Evolutionary conservation across 108 stramenopile genomes (phyloP), one percentile per base, ranked within the genome.

Genomic region (Skeletonema potamos): DNA sequence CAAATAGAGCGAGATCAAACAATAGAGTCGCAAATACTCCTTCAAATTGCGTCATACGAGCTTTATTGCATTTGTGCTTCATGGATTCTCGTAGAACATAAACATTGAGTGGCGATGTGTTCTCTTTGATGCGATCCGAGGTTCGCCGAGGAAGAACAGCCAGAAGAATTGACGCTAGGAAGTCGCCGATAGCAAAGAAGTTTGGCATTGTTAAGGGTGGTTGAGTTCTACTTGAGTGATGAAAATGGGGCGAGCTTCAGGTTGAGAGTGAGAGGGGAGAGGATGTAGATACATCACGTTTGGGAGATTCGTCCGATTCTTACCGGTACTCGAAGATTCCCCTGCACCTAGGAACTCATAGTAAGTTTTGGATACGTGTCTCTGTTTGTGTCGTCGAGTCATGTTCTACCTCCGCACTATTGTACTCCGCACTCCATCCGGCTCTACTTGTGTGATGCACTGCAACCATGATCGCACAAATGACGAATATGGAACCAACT

Each of bases 1-100:
- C 81, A 55, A 82, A 82, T 6, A 82, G n/a, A 8, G 81, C 81
- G 33, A 82, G 63, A 61, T 82, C 81, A 75, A 82, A 82, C 15
- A 82, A 36, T 2, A 82, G 36, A 9, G 81, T 82, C 28, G 81
- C 81, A 51, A 82, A 82, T 9, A 82, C 81, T 33, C 75, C 81
- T 64, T 82, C 81, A 51, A 82, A 73, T 11, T 63, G 29, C 2
- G 81, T 82, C 81, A 82, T 82, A 29, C 81, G 76, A 13, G 81
- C 76, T 64, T 72, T 68, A 26, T 65, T 41, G 39, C 63, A 22
- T 17, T 59, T 66, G 26, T 10, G 12, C 26, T 17, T 29, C 26
- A 55, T 68, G 3, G 67, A 63, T 15, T 51, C 48, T 26, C 66
- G 46, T 20, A 66, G 60, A 44, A 76, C 69, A 18, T 75, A 64